Percentiles rank a stretch among this genome's conserved stretches.
Conservation (phyloP, 2,329 filamentous ascomycete species). For the Hymenoscyphus linearis region DNA sequence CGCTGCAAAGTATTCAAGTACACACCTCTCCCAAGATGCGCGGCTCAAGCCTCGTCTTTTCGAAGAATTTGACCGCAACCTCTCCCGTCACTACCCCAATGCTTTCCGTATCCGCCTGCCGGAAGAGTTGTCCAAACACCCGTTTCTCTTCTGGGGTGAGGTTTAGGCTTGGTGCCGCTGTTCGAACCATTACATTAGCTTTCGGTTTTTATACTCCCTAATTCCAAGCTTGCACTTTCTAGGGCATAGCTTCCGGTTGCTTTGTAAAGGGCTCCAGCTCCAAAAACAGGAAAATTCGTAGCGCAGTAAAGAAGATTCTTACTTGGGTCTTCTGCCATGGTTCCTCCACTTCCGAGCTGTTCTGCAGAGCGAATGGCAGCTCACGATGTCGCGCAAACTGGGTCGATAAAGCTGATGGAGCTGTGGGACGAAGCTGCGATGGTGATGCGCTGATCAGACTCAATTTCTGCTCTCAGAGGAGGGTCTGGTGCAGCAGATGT, state of each 20-base stretch:
- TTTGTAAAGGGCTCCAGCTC: neutral
- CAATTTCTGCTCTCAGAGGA: constrained; percentile 9
- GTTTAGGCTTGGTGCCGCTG: constrained; percentile 68
- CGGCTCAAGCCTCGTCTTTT: constrained; percentile 86
- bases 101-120: constrained; percentile 84
- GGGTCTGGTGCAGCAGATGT: neutral
- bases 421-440: constrained; percentile 14
- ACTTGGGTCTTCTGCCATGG: constrained; percentile 33
- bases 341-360: constrained; percentile 18
- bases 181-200: neutral
- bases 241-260: neutral
- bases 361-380: constrained; percentile 4
- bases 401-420: constrained; percentile 13
- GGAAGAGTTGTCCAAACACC: constrained; percentile 87
- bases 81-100: constrained; percentile 95
- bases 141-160: constrained; percentile 89
- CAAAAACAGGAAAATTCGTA: neutral
- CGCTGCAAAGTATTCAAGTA: neutral
- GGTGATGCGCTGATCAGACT: constrained; percentile 11
- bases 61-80: constrained; percentile 94
- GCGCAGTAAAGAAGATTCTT: constrained; percentile 54
- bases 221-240: neutral
- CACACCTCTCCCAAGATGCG: constrained; percentile 77
- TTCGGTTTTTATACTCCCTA: neutral
- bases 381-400: constrained; percentile 4